Evolutionary conservation across 139 green algal species (phyloP).

Genomic region (Pseudopediastrum boryanum): DNA sequence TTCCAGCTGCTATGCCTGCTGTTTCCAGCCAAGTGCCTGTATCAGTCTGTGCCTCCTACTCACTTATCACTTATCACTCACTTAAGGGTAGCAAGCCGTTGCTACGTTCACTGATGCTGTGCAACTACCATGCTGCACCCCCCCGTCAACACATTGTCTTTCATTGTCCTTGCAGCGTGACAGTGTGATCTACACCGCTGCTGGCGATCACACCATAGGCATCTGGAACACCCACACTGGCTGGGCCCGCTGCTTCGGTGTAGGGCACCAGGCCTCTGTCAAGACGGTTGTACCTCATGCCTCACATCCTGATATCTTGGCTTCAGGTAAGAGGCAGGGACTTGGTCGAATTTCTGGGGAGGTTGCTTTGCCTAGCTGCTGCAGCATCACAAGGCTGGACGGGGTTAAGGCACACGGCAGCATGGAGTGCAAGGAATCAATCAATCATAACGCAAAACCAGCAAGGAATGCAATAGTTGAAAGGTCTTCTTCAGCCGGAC

Average conservation of each 20-base stretch:
- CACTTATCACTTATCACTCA: not conserved
- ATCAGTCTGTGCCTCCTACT: not conserved
- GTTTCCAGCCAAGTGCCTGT: not conserved
- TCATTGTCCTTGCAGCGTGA: slow-evolving; percentile 68
- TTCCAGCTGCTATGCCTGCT: not conserved
- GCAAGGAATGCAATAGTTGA: no score
- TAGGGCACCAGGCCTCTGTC: slow-evolving; percentile 73
- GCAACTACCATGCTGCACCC: no score
- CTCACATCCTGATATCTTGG: slow-evolving; percentile 62
- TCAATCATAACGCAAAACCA: no score
- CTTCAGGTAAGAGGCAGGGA: slow-evolving; percentile 56
- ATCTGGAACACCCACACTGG: slow-evolving; percentile 72
- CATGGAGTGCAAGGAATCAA: no score
- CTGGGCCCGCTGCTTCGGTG: slow-evolving; percentile 43
- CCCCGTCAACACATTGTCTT: no score
- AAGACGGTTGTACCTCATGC: slow-evolving; percentile 63
- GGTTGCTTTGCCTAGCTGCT: no score
- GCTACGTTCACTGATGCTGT: no score
- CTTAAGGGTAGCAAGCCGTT: not conserved
- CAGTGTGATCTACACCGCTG: slow-evolving; percentile 70
- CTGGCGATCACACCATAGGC: slow-evolving; percentile 70
- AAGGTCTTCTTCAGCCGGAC: no score
- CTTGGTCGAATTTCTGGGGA: not conserved
- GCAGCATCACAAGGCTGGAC: no score
- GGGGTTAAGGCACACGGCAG: no score